Evolutionary conservation across 805 yeast species (phyloP), one percentile per base, ranked within the genome.

Genomic region (Pichia deserticola): DNA sequence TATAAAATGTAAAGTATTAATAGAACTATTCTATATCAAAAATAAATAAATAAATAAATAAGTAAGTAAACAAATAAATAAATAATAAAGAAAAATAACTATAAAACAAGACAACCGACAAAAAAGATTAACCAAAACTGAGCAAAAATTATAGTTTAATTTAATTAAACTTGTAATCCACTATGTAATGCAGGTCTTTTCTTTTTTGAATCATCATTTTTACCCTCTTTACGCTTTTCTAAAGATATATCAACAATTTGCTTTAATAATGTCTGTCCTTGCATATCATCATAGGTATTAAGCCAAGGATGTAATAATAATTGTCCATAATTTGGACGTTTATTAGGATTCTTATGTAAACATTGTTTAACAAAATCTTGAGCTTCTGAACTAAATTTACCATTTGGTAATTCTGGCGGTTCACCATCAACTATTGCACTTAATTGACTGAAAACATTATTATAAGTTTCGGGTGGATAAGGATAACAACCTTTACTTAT

Each of bases 401-500:
- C 77, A 3, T 73, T 67, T 15, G 90, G 90, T 47, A 89, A 70
- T 42, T 72, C 70, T n/a, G 97, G 97, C 5, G 96, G 89, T 30
- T 86, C 89, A 10, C 96, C 97, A 62, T 88, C 95, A n/a, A 93
- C 97, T 60, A 93, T 93, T 3, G 97, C 98, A 67, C 89, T 84
- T 55, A 93, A 75, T 68, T 93, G 99, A 7, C 93, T 84, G 60
- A 93, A 90, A 11, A 93, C 88, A 64, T 87, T 89, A 56, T 81
- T 87, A 60, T 81, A 89, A 3, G 96, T 86, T 60, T 93, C 98
- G 1, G 96, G 86, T 6, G 97, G 96, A 60, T 92, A 93, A n/a
- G 99, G 99, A 65, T 92, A 93, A 50, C 79, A 74, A 10, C 99
- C 99, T 48, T 81, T 79, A 2, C 97, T 93, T 57, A 89, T 82